Evolutionary conservation across 2,329 filamentous ascomycete genomes (phyloP).

Genomic region (Sporothrix protearum): DNA sequence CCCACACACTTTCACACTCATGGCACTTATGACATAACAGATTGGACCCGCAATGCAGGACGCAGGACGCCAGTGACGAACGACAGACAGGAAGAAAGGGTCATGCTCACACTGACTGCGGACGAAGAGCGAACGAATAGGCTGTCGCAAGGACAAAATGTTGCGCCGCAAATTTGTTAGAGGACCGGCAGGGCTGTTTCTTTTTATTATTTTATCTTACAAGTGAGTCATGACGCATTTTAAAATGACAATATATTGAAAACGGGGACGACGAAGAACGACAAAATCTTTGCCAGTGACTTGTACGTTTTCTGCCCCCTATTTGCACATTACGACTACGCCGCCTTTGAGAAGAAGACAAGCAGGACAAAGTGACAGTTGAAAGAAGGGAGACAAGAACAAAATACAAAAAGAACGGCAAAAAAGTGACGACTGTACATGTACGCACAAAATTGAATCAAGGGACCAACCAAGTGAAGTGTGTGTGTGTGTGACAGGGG

Average conservation of each 20-base stretch:
- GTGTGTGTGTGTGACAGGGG: not conserved
- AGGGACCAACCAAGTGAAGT: not conserved
- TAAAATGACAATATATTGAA: not conserved
- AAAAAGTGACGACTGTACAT: not conserved
- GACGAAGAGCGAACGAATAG: not conserved
- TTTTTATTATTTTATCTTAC: not conserved
- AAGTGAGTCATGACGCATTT: not conserved
- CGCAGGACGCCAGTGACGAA: conserved; percentile 10
- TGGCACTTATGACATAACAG: not conserved
- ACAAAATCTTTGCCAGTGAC: not conserved
- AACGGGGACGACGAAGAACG: not conserved
- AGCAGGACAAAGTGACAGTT: not conserved
- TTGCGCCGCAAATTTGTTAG: not conserved
- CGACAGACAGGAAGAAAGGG: not conserved
- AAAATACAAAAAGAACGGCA: not conserved
- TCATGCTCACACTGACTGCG: not conserved
- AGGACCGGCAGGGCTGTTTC: not conserved
- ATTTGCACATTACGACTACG: not conserved
- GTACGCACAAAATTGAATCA: not conserved
- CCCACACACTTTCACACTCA: not conserved
- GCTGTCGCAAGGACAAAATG: not conserved
- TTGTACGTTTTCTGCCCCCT: not conserved
- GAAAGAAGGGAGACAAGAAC: not conserved
- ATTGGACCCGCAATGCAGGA: conserved; percentile 24
- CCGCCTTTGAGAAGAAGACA: not conserved